Percentiles rank a stretch among this genome's conserved stretches.
Conservation (phyloP, 2,329 filamentous ascomycete species). For the Clonostachys sp. region DNA sequence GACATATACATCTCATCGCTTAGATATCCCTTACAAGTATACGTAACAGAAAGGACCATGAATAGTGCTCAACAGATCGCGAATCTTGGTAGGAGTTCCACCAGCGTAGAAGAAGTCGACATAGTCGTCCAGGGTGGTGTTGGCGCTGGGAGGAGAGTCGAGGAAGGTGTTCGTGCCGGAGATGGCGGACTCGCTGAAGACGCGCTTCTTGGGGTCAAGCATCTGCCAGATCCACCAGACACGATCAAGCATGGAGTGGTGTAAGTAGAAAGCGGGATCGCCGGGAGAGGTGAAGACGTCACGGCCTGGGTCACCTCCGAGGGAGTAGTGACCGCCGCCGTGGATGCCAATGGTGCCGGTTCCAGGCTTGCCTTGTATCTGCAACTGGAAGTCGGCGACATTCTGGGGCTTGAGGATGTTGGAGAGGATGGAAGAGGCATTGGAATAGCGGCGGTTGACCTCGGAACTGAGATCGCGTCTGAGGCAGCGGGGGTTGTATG, state of each 20-base stretch:
- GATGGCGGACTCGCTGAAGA: conserved; percentile 8
- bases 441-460: conserved; percentile 15
- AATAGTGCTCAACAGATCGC: conserved; percentile 21
- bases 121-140: conserved; percentile 17
- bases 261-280: conserved; percentile 26
- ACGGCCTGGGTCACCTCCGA: conserved; percentile 33
- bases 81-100: conserved; percentile 14
- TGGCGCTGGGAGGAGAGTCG: conserved; percentile 7
- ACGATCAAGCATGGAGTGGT: conserved; percentile 14
- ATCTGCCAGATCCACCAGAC: conserved; percentile 9
- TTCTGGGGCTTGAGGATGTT: conserved; percentile 29
- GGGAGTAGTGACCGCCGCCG: conserved; percentile 29
- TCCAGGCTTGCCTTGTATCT: conserved; percentile 31
- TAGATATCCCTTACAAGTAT: too few relatives aligned
- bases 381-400: conserved; percentile 36
- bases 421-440: conserved; percentile 18
- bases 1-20: too few relatives aligned
- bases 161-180: conserved; percentile 7
- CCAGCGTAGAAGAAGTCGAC: conserved; percentile 17
- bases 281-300: conserved; percentile 32
- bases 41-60: conserved; percentile 21
- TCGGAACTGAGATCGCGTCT: conserved; percentile 24
- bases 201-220: conserved; percentile 15
- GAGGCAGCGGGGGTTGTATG: conserved; percentile 37
- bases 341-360: conserved; percentile 24